phyloP scores from a whole-genome alignment of 768 basidiomycete species.

The Steccherinum ochraceum region DNA sequence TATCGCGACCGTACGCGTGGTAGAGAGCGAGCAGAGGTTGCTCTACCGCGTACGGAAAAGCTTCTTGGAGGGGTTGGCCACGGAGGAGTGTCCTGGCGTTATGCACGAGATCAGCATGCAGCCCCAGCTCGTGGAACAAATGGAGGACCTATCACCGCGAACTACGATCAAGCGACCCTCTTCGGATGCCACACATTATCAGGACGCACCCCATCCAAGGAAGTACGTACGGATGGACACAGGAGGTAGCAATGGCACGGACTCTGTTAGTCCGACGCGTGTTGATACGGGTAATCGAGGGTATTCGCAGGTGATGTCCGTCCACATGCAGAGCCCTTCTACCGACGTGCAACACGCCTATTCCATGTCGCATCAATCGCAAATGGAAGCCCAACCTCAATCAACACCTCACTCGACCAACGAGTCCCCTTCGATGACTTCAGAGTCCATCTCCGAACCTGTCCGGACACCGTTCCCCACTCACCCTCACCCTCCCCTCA shows the following conservation, averaged over 20 bases:
- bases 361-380: neutral
- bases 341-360: neutral
- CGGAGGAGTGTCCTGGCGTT: slow-evolving; percentile 52
- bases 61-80: slow-evolving; percentile 49
- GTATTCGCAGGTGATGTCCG: neutral
- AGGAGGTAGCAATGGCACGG: neutral
- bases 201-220: neutral
- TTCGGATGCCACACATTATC: slow-evolving; percentile 2
- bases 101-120: slow-evolving; percentile 50
- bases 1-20: slow-evolving; percentile 50
- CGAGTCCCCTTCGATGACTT: neutral
- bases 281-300: neutral
- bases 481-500: slow-evolving; percentile 57
- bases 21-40: slow-evolving; percentile 54
- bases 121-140: slow-evolving; percentile 16
- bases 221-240: slow-evolving; percentile 4
- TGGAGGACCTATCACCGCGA: slow-evolving; percentile 1
- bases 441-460: neutral
- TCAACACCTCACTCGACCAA: slow-evolving; percentile 17
- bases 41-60: slow-evolving; percentile 56
- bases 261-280: neutral
- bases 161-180: slow-evolving; percentile 8
- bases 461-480: slow-evolving; percentile 26
- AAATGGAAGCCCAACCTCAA: neutral
- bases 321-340: slow-evolving; percentile 6